A percentile compares a stretch with the other conserved stretches of the same genome.
phyloP scores from a whole-genome alignment of 1,139 yeast genomes.

The Taiozyma onychis region DNA sequence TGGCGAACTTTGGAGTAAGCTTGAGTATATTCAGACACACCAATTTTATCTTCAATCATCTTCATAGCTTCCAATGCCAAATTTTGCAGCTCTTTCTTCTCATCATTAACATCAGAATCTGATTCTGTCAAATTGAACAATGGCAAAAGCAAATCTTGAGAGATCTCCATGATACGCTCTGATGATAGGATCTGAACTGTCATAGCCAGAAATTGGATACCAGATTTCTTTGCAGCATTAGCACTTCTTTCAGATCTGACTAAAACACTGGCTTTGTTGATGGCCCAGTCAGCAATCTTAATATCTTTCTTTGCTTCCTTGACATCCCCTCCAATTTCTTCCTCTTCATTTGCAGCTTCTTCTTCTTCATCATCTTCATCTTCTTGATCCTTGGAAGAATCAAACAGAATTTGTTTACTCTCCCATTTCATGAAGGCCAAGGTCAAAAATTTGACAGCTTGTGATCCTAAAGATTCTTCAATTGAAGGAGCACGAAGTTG shows the following conservation, averaged over 20 bases:
- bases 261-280: constrained; percentile 53
- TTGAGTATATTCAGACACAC: constrained; percentile 65
- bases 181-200: constrained; percentile 44
- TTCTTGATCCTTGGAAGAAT: constrained; percentile 17
- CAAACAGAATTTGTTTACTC: constrained; percentile 34
- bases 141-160: constrained; percentile 52
- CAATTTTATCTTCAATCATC: constrained; percentile 63
- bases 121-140: constrained; percentile 48
- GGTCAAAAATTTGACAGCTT: constrained; percentile 64
- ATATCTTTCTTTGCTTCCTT: constrained; percentile 23
- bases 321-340: constrained; percentile 20
- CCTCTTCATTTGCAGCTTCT: constrained; percentile 17
- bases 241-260: constrained; percentile 60
- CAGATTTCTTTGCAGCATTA: constrained; percentile 55
- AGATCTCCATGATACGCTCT: constrained; percentile 33
- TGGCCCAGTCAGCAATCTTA: constrained; percentile 49
- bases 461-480: constrained; percentile 57
- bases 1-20: constrained; percentile 61
- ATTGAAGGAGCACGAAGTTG: constrained; percentile 79
- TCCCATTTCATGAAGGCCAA: constrained; percentile 63
- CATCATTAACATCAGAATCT: constrained; percentile 38
- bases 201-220: constrained; percentile 57
- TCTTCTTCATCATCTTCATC: constrained; percentile 23
- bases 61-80: constrained; percentile 66
- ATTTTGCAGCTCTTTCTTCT: constrained; percentile 46